These are phyloP conservation scores for Trametopsis cervina DNA, from an alignment of 768 basidiomycete genomes.

Conservation along the genomic window DNA sequence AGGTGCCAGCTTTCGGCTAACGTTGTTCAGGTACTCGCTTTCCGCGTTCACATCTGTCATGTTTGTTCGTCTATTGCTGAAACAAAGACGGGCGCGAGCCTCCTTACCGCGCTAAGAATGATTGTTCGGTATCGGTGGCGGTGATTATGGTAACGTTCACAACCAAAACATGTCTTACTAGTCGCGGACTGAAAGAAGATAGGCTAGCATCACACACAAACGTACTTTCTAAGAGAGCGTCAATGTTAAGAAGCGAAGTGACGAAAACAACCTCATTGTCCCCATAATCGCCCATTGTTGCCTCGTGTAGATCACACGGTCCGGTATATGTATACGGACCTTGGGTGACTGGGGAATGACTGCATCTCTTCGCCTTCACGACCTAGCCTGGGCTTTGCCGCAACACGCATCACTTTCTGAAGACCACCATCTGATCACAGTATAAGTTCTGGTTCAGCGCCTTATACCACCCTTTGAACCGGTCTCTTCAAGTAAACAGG, in stretches of 20 bases:
- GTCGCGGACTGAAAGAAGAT: neutral
- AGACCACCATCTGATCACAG: slow-evolving; percentile 1
- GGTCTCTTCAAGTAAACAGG: too few relatives aligned
- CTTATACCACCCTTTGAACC: neutral
- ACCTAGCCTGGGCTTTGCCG: neutral
- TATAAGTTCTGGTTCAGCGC: neutral
- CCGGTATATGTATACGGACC: neutral
- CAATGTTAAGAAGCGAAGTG: neutral
- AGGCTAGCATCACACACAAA: neutral
- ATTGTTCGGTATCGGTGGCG: neutral
- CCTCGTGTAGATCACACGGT: neutral
- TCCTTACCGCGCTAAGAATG: slow-evolving; percentile 45
- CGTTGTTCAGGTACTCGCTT: slow-evolving; percentile 68
- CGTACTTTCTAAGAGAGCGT: neutral
- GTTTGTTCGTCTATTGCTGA: slow-evolving; percentile 63
- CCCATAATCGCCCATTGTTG: neutral
- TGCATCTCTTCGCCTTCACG: neutral
- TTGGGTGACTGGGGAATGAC: neutral
- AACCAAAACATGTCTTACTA: too few relatives aligned
- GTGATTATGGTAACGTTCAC: too few relatives aligned
- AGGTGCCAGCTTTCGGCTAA: neutral
- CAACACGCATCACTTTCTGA: neutral
- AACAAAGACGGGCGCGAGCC: slow-evolving; percentile 43
- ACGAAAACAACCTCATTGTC: neutral
- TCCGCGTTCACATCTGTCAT: slow-evolving; percentile 80